phyloP scores from a whole-genome alignment of 495 filamentous ascomycete species.

The Lindgomyces ingoldianus region DNA sequence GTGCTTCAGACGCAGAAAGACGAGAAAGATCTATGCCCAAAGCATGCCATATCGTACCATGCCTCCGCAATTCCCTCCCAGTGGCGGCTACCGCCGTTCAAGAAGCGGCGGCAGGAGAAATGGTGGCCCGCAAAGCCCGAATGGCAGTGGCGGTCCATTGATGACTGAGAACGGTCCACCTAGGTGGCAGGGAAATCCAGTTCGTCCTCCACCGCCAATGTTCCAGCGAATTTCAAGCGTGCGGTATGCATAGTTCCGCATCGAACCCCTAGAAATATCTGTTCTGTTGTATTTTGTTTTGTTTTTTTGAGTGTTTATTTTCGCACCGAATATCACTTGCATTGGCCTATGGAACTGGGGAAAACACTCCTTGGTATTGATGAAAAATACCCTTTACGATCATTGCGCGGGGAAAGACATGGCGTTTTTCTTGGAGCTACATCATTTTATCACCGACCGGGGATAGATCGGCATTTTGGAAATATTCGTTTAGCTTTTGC shows the following conservation, averaged over 20 bases:
- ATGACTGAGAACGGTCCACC: background rate
- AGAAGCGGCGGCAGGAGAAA: constrained; percentile 13
- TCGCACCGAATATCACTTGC: background rate
- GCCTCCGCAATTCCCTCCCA: background rate
- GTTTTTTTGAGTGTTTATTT: background rate
- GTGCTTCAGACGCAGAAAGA: constrained; percentile 35
- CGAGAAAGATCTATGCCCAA: constrained; percentile 14
- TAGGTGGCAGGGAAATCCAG: background rate
- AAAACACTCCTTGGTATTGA: background rate
- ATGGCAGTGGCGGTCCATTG: constrained; percentile 2
- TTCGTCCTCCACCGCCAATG: constrained; percentile 22
- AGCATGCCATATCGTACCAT: background rate
- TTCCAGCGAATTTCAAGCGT: constrained; percentile 19
- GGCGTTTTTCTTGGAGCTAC: too few species aligned
- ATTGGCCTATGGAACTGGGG: background rate
- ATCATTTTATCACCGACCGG: too few species aligned
- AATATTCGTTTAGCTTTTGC: too few species aligned
- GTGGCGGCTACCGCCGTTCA: background rate
- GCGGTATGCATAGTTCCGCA: constrained; percentile 17
- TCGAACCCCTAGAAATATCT: background rate
- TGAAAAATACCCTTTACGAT: background rate
- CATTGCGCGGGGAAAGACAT: background rate
- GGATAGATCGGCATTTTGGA: too few species aligned
- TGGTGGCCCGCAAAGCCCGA: constrained; percentile 2
- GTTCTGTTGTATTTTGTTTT: background rate